Conservation (phyloP, 441 rosid species). For the Monsonia emarginata region DNA sequence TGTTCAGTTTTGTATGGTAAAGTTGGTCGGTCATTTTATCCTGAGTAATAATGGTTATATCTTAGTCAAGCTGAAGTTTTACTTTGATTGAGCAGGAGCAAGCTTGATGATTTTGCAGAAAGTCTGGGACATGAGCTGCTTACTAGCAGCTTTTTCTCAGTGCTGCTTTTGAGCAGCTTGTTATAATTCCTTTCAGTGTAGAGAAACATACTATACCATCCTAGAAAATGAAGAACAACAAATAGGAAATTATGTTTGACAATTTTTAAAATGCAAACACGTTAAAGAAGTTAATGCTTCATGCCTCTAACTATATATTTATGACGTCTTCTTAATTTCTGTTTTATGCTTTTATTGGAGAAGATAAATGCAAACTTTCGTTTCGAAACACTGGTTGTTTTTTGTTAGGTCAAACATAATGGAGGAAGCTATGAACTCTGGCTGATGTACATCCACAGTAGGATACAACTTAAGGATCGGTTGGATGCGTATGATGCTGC, state of each 20-base stretch:
- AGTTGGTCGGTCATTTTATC: not conserved
- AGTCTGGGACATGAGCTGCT: not conserved
- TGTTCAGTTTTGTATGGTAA: not conserved
- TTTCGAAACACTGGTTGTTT: constrained; percentile 28
- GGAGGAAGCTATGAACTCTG: constrained; percentile 69
- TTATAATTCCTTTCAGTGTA: not conserved
- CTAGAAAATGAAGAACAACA: not conserved
- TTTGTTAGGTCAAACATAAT: constrained; percentile 63
- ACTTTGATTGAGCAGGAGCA: not conserved
- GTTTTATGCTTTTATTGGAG: constrained; percentile 2
- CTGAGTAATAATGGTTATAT: not conserved
- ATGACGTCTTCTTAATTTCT: not conserved
- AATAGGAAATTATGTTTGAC: not conserved
- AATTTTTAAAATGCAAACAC: not conserved
- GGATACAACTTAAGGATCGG: constrained; percentile 52
- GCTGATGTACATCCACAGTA: constrained; percentile 87
- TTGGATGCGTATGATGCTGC: constrained; percentile 65
- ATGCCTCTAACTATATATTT: not conserved
- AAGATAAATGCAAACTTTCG: constrained; percentile 23
- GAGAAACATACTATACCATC: not conserved
- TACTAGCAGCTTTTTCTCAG: not conserved
- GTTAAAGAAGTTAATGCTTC: not conserved
- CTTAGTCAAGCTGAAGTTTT: not conserved
- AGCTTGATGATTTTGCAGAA: not conserved
- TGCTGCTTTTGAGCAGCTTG: not conserved